Conservation (phyloP, 1,284 basidiomycete species). For the Stygiomarasmius scandens region DNA sequence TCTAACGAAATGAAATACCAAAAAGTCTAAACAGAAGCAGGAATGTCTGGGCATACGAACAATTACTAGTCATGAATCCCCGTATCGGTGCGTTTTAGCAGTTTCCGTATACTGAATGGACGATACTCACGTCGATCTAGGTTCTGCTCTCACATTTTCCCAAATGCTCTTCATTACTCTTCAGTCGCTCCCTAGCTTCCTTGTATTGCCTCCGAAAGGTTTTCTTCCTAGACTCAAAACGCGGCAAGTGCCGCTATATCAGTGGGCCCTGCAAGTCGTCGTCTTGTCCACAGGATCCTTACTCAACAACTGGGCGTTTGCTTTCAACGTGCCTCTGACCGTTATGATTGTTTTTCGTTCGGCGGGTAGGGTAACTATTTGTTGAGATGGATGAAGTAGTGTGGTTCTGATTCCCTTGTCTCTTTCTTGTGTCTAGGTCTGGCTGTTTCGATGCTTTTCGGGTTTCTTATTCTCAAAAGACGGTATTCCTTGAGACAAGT, state of each 20-base stretch:
- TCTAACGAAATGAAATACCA: neutral
- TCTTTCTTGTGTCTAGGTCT: constrained; percentile 44
- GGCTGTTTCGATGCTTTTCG: constrained; percentile 71
- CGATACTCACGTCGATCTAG: constrained; percentile 36
- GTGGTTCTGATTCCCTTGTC: too few species aligned
- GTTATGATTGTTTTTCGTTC: constrained; percentile 89
- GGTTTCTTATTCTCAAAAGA: constrained; percentile 57
- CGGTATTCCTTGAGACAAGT: constrained; percentile 67
- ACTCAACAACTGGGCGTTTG: constrained; percentile 87
- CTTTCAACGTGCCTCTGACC: constrained; percentile 77
- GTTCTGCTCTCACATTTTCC: constrained; percentile 83
- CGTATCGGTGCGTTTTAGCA: constrained; percentile 55
- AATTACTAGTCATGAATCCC: constrained; percentile 70
- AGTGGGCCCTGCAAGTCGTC: constrained; percentile 80
- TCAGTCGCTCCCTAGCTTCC: constrained; percentile 61
- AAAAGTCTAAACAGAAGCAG: constrained; percentile 31
- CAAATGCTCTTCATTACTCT: constrained; percentile 81
- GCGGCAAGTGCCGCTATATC: constrained; percentile 68
- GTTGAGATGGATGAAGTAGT: neutral
- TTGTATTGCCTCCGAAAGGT: constrained; percentile 24
- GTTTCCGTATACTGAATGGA: neutral
- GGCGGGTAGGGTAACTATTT: constrained; percentile 59
- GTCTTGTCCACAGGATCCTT: constrained; percentile 72
- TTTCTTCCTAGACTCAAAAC: constrained; percentile 57
- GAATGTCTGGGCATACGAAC: constrained; percentile 73